Evolutionary conservation across 176 grass and related monocot species (phyloP).

Genomic region (Chloris gayana): DNA sequence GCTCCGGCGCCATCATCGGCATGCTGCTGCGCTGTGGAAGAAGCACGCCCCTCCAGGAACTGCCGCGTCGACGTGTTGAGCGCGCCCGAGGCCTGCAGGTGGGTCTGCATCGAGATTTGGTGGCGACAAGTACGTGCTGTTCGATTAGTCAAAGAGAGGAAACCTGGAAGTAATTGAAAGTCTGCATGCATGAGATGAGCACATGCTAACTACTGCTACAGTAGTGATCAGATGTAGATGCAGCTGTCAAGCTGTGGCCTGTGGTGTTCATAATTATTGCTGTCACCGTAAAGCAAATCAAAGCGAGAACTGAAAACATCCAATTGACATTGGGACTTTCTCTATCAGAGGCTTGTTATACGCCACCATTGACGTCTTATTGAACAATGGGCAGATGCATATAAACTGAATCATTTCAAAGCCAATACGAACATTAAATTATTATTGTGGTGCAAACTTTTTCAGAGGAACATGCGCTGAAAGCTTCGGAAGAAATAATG

Average conservation of each 20-base stretch:
- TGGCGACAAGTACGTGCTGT: slow-evolving; percentile 14
- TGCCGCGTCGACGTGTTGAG: slow-evolving; percentile 37
- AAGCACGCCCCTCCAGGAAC: slow-evolving; percentile 48
- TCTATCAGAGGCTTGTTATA: background rate
- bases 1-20: background rate
- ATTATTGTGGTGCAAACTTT: background rate
- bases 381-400: too few relatives aligned
- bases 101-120: slow-evolving; percentile 43
- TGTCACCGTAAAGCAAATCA: background rate
- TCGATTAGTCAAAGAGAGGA: slow-evolving; percentile 54
- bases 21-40: slow-evolving; percentile 10
- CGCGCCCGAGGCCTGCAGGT: slow-evolving; percentile 15
- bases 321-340: background rate
- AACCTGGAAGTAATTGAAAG: slow-evolving; percentile 30
- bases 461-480: background rate
- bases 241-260: background rate
- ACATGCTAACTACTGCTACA: slow-evolving; percentile 45
- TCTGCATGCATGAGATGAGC: slow-evolving; percentile 35
- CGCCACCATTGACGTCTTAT: too few relatives aligned
- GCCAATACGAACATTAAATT: background rate
- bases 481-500: slow-evolving; percentile 32
- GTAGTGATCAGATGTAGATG: slow-evolving; percentile 13
- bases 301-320: background rate
- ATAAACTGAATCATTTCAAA: background rate
- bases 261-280: slow-evolving; percentile 2